Evolutionary conservation across 1,139 yeast species (phyloP), one percentile per base, ranked within the genome.

Genomic region (Sugiyamaella xylanicola): DNA sequence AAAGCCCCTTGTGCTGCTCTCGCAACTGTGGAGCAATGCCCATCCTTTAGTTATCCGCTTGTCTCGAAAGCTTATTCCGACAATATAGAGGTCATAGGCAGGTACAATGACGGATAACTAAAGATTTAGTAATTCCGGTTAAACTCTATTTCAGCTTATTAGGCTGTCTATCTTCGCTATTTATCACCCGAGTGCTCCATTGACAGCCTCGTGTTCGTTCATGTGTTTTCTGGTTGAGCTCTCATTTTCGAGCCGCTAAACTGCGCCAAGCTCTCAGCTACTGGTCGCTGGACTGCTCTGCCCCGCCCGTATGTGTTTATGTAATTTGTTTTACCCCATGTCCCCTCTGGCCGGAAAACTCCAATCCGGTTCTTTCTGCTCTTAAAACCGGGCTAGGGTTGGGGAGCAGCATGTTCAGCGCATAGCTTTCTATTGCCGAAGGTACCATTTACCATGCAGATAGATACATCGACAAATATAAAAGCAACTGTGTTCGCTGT

Each of bases 401-500:
- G 37, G 8, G 29, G 8, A 25, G 29, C 29, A 25, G 5, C 8
- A 9, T 25, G 29, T 5, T 5, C 29, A 5, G 29, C 9, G 9
- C 9, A 5, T 32, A 8, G 4, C 15, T n/a, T 4, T n/a, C 15
- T 11, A 32, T 8, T 8, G 4, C 37, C 37, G 37, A 32, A 32
- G 37, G 15, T 32, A n/a, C 37, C 37, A n/a, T 41, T 7, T 9
- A 41, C 19, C 5, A 7, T 21, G 42, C 29, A 25, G 29, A 25
- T 5, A 25, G 29, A 5, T 25, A 25, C 29, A 25, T 25, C 29
- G 29, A 25, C 5, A 39, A 3, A 19, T 41, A 41, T 41, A 41
- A 41, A 41, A 41, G 45, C 32, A 41, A 41, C 45, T 20, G 29
- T 13, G 7, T 16, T 17, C 15, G 20, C 49, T 16, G n/a, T n/a